Base-by-base conservation (phyloP, 768 basidiomycete species). In the Amanita polypyramis region DNA sequence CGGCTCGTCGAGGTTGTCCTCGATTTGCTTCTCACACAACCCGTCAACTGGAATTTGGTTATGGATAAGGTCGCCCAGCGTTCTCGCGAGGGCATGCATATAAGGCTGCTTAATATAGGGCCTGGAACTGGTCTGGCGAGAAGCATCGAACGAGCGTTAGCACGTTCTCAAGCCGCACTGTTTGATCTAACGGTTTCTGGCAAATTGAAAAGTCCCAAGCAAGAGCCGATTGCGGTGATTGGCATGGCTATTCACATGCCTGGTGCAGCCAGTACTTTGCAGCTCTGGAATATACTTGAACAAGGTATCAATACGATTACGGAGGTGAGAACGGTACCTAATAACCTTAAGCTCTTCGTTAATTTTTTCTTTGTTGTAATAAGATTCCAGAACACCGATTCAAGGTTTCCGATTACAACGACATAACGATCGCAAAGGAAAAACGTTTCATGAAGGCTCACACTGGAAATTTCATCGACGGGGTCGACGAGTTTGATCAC, bases 371-470 rank as follows among this genome's bases (percentile, higher is more conserved):
- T 48, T 32, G 27, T 30, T 38, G 52, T 35, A 50, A 47, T 5
- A 57, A 86, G 85, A 76, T 87, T 34, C 85, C 85, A 2, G 60
- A 60, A 20, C 61, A 72, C 52, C 75, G 84, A 2, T 86, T 86
- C 62, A 58, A 67, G 11, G 56, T 73, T 19, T 57, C 65, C 4
- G 62, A 69, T 12, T 75, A 74, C 52, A 59, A 56, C n/a, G 57
- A 57, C 5, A 49, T 42, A 17, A 57, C 58, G 32, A 33, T 23
- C 20, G n/a, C 19, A 7, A 56, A 59, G 5, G 50, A 64, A 5
- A 65, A 65, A 27, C 74, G 73, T 25, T 59, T 59, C 23, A 71
- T 79, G 65, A 75, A 70, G 53, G 72, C 74, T 10, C 67, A 64
- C 20, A 76, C 67, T 0, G 84, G 81, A 20, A 84, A 86, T 58